Base-by-base conservation (phyloP, 495 filamentous ascomycete genomes). In the Trichoderma orchidacearum region DNA sequence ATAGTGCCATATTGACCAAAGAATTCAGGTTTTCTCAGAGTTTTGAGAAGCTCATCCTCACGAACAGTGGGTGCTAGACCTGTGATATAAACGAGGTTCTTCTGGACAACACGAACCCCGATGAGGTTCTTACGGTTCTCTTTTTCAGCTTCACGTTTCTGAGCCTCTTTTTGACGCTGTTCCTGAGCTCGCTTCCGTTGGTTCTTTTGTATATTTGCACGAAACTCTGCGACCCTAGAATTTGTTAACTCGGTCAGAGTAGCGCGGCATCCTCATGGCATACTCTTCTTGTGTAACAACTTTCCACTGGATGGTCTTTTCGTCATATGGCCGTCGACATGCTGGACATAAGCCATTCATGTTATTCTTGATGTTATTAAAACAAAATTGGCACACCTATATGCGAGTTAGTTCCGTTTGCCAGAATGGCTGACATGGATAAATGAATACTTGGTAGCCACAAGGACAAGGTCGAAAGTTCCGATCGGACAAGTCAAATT, bases 1-100 rank as follows among this genome's bases (percentile, higher is more conserved):
- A 99, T 99, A 65, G 93, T 92, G 60, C 94, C 94, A 66, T 99
- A 99, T 66, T 97, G 94, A 4, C 94, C 94, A 64, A 99, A 99
- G 66, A 96, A 99, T 59, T 95, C 84, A 48, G 79, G 77, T 41
- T 89, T 88, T 51, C 94, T 85, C 18, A 99, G 75, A 0, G 90
- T 95, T 65, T 86, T 83, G 54, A 96, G 75, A 8, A 98, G 78
- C 59, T 89, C 89, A 64, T 96, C 90, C 67, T 97, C 94, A 32
- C 85, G 84, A 63, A 90, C 90, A 50, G 84, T 87, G 21, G 93
- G 93, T 56, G 85, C 94, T 32, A 99, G 75, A 28, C 93, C 94
- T 23, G 94, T 93, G 58, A 99, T 91, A 66, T 99, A 99, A 59
- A 99, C 94, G 31, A 99, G 80, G 62, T 99, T 99, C 74, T 96